phyloP scores from a whole-genome alignment of 139 green algal genomes.

The Micromonas commoda region DNA sequence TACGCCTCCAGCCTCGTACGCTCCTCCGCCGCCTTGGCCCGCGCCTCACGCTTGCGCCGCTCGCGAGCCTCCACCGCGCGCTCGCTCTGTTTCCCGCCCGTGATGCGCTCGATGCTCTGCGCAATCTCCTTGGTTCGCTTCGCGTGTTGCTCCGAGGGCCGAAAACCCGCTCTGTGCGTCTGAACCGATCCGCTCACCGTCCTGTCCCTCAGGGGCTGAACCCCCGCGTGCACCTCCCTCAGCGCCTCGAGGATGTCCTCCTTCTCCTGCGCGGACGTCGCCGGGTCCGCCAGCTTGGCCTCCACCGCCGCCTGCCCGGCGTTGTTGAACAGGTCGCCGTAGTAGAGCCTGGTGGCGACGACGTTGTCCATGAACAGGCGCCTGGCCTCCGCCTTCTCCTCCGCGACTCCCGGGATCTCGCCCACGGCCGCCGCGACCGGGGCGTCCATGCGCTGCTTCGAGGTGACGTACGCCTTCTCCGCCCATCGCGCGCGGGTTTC shows the following conservation, averaged over 20 bases:
- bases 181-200: neutral
- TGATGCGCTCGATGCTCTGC: no score
- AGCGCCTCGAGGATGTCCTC: neutral
- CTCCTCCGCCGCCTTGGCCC: no score
- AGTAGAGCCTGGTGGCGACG: neutral
- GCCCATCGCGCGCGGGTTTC: neutral
- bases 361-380: neutral
- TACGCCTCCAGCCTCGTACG: no score
- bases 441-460: neutral
- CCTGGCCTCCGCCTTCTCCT: neutral
- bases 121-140: no score
- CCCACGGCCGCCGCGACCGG: neutral
- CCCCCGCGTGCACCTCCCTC: neutral
- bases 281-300: neutral
- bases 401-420: neutral
- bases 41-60: no score
- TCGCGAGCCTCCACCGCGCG: no score
- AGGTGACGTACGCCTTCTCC: neutral
- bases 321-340: neutral
- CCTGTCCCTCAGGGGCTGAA: neutral
- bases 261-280: neutral
- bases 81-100: no score
- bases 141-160: no score
- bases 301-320: neutral
- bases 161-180: neutral